phyloP scores from a whole-genome alignment of 371 early-diverging fungal species.

The Coelomomyces lativittatus region DNA sequence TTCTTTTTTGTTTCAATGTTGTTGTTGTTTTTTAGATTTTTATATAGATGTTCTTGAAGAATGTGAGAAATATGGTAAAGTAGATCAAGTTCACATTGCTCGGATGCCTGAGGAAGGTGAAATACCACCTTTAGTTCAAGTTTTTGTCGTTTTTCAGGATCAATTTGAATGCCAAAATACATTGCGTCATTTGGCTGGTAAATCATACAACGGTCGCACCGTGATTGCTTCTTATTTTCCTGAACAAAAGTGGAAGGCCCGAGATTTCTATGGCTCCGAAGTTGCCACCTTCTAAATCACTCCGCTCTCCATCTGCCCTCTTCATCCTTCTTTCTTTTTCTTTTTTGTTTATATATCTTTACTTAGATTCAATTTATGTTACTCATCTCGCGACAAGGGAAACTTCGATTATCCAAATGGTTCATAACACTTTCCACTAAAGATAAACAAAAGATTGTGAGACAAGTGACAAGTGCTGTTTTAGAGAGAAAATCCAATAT shows the following conservation, averaged over 20 bases:
- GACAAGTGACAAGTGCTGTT: constrained; percentile 78
- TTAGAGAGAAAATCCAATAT: constrained; percentile 74
- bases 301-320: no score
- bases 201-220: constrained; percentile 80
- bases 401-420: constrained; percentile 89
- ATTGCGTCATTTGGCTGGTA: constrained; percentile 69
- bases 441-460: constrained; percentile 82
- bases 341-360: no score
- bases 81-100: constrained; percentile 66
- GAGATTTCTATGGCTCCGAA: background rate
- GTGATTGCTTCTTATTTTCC: constrained; percentile 71
- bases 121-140: constrained; percentile 66
- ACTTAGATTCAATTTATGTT: constrained; percentile 25
- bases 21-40: constrained; percentile 46
- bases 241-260: constrained; percentile 15
- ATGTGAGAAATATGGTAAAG: constrained; percentile 65
- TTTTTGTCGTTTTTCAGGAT: constrained; percentile 58
- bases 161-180: constrained; percentile 46
- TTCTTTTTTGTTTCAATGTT: no score
- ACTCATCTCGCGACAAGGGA: constrained; percentile 56
- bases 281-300: no score
- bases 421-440: constrained; percentile 70
- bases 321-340: no score
- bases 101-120: constrained; percentile 40
- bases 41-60: constrained; percentile 77